phyloP scores from a whole-genome alignment of 177 flowering plant species.

The Vitis hybrid region DNA sequence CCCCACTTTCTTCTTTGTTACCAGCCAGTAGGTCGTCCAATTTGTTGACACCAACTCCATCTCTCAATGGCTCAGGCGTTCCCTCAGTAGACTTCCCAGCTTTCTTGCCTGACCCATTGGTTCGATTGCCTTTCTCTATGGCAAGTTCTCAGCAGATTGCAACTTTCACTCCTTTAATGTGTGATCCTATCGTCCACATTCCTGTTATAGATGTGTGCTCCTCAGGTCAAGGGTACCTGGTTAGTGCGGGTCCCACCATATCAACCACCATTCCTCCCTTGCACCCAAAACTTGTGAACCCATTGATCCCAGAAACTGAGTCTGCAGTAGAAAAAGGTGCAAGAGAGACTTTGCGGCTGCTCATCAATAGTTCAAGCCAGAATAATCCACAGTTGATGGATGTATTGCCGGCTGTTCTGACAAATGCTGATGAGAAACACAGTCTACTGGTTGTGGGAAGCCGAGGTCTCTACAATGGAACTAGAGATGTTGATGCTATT shows the following conservation, averaged over 20 bases:
- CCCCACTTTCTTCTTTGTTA: conserved; percentile 55
- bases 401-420: conserved; percentile 47
- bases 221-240: conserved; percentile 89
- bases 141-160: conserved; percentile 68
- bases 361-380: conserved; percentile 62
- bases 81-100: conserved; percentile 63
- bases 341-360: conserved; percentile 79
- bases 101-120: conserved; percentile 62
- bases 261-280: conserved; percentile 59
- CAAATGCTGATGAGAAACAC: conserved; percentile 33
- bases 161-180: conserved; percentile 79
- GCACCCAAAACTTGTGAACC: conserved; percentile 51
- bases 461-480: conserved; percentile 57
- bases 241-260: conserved; percentile 76
- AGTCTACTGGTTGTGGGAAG: conserved; percentile 50
- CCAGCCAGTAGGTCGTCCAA: conserved; percentile 39
- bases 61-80: conserved; percentile 32
- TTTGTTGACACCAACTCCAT: conserved; percentile 27
- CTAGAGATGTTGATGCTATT: conserved; percentile 42
- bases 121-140: conserved; percentile 41
- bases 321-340: conserved; percentile 77
- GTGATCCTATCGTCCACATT: conserved; percentile 91
- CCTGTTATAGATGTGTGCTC: conserved; percentile 91
- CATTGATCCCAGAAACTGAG: conserved; percentile 54
- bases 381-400: conserved; percentile 38